Base-by-base conservation (phyloP, 345 rosid genomes). In the Pugionium cornutum region DNA sequence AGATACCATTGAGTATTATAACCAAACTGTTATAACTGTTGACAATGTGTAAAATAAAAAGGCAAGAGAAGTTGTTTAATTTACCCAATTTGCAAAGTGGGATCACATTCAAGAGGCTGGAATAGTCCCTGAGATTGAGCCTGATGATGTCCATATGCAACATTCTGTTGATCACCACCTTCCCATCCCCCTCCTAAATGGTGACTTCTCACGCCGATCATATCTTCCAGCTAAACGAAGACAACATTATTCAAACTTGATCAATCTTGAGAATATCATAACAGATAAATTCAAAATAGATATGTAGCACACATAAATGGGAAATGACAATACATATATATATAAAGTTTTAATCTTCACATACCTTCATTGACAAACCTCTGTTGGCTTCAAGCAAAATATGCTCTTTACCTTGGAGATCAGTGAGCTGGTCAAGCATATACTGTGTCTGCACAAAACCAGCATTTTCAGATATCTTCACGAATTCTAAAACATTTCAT, bases 71-170 rank as follows among this genome's bases (percentile, higher is more conserved):
- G 27, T 40, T 9, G 25, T 27, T 28, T 45, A 6, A 43, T 11
- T 64, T 82, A 94, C 99, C 99, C 97, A 11, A 91, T 94, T 69
- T 94, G 97, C 80, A 94, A 78, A 56, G 97, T 88, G 73, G 96
- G 97, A 71, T 94, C 82, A 88, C 99, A 94, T 31, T 87, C 91
- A 49, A 94, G 62, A 63, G 84, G 85, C 65, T 86, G 97, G 77
- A 80, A 88, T 25, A 95, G 60, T 55, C 82, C 95, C 67, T 85
- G 87, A 70, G 90, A 57, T 2, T 88, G 96, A 56, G 82, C 72
- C 10, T 82, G 94, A 36, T 77, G 95, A 47, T 83, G 88, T 18
- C 70, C 83, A 70, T 82, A 94, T 7, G 80, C 53, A 74, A 88
- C 74, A 35, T 80, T 79, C 30, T 84, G 95, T 53, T 89, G 76